These are phyloP conservation scores for Suhomyces sp. DNA, from an alignment of 805 yeast species.

Conservation along the genomic window DNA sequence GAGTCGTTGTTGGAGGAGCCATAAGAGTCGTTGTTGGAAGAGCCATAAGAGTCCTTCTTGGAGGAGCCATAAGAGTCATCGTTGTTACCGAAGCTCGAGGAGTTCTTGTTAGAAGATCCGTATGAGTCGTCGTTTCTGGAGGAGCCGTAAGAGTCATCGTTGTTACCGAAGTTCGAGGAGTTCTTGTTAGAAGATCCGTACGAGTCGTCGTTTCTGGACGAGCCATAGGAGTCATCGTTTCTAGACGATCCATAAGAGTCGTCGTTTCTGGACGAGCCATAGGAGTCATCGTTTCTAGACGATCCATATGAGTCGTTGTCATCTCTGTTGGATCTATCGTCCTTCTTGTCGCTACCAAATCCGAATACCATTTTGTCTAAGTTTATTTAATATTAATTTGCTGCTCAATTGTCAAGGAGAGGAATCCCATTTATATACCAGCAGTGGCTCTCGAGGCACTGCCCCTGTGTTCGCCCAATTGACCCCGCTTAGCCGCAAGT, in stretches of 20 bases:
- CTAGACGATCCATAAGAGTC: slow-evolving; percentile 6
- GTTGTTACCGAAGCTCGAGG: slow-evolving; percentile 13
- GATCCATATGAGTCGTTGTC: slow-evolving; percentile 6
- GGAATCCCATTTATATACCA: background rate
- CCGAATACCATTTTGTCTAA: slow-evolving; percentile 31
- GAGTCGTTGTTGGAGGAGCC: slow-evolving; percentile 13
- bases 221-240: slow-evolving; percentile 21
- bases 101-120: slow-evolving; percentile 14
- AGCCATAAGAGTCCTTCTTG: slow-evolving; percentile 15
- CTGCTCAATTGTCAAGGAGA: background rate
- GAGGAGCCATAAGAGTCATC: slow-evolving; percentile 15
- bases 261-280: slow-evolving; percentile 16
- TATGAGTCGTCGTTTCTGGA: slow-evolving; percentile 15
- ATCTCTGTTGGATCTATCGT: slow-evolving; percentile 11
- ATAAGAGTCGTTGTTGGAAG: slow-evolving; percentile 7
- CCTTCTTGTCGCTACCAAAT: slow-evolving; percentile 25
- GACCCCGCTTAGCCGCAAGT: background rate
- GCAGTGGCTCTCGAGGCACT: background rate
- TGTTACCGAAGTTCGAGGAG: slow-evolving; percentile 7
- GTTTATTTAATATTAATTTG: background rate
- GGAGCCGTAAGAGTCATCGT: slow-evolving; percentile 14
- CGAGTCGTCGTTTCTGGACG: slow-evolving; percentile 6
- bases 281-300: slow-evolving; percentile 10
- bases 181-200: slow-evolving; percentile 15
- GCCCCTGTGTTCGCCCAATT: slow-evolving; percentile 1